Evolutionary conservation across 768 basidiomycete genomes (phyloP).

Genomic region (Boletus bicolor): DNA sequence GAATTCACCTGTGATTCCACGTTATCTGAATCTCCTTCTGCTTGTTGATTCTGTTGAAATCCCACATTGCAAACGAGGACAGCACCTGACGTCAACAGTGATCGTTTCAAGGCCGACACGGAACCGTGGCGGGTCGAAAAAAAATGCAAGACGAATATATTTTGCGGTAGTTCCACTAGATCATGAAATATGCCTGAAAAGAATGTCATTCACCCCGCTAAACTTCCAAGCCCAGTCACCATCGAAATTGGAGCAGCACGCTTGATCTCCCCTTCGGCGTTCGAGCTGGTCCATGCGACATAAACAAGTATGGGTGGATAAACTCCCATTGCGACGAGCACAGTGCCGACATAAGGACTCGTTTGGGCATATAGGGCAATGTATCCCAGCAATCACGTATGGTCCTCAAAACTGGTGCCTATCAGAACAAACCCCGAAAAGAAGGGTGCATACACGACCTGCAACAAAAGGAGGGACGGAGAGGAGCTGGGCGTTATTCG

Average conservation of each 20-base stretch:
- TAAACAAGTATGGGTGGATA: slow-evolving; percentile 42
- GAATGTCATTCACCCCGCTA: slow-evolving; percentile 43
- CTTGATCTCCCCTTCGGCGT: slow-evolving; percentile 53
- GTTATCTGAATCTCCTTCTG: slow-evolving; percentile 35
- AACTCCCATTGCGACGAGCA: slow-evolving; percentile 49
- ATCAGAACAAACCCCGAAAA: slow-evolving; percentile 41
- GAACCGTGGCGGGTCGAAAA: slow-evolving; percentile 37
- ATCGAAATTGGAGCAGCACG: slow-evolving; percentile 48
- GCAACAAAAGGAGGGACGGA: slow-evolving; percentile 46
- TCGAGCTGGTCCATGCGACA: slow-evolving; percentile 52
- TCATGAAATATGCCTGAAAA: background rate
- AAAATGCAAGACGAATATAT: slow-evolving; percentile 43
- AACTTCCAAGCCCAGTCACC: slow-evolving; percentile 52
- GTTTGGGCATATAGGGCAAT: slow-evolving; percentile 40
- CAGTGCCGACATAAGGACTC: slow-evolving; percentile 40
- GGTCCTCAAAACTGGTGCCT: slow-evolving; percentile 42
- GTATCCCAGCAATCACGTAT: slow-evolving; percentile 46
- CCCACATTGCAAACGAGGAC: slow-evolving; percentile 42
- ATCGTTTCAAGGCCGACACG: slow-evolving; percentile 32
- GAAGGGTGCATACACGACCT: slow-evolving; percentile 39
- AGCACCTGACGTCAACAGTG: slow-evolving; percentile 20
- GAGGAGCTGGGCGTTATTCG: slow-evolving; percentile 46
- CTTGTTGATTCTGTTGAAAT: slow-evolving; percentile 45
- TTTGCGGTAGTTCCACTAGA: slow-evolving; percentile 17
- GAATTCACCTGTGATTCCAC: slow-evolving; percentile 45